Conservation (phyloP, 2,329 filamentous ascomycete species). For the Plenodomus tracheiphilus region DNA sequence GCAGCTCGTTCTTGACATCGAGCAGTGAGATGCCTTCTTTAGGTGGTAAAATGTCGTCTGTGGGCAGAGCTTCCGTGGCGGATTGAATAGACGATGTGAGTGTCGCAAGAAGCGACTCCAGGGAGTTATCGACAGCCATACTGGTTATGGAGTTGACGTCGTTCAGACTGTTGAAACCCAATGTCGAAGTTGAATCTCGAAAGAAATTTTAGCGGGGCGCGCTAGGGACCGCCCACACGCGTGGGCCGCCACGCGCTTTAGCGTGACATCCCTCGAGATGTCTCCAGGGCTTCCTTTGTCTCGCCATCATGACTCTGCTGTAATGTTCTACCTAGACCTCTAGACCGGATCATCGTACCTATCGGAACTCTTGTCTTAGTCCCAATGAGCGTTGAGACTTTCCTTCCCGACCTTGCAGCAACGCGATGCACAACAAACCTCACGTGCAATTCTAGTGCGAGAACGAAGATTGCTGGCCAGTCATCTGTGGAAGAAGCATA, state of each 20-base stretch:
- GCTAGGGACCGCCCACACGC: neutral
- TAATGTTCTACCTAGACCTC: too few relatives aligned
- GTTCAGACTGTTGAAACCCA: slow-evolving; percentile 1
- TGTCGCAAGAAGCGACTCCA: slow-evolving; percentile 46
- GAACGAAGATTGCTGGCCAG: too few relatives aligned
- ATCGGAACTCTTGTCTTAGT: too few relatives aligned
- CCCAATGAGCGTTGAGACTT: too few relatives aligned
- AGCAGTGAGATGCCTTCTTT: slow-evolving; percentile 90
- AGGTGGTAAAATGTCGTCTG: slow-evolving; percentile 68
- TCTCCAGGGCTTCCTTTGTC: neutral
- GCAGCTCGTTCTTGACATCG: slow-evolving; percentile 95
- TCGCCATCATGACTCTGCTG: neutral
- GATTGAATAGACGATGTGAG: slow-evolving; percentile 67
- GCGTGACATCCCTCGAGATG: neutral
- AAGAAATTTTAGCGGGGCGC: slow-evolving; percentile 19
- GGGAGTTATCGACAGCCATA: slow-evolving; percentile 46
- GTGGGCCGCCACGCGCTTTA: neutral
- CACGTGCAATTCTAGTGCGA: too few relatives aligned
- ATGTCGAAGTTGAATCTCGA: slow-evolving; percentile 7
- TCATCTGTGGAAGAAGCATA: too few relatives aligned
- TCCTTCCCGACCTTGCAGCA: too few relatives aligned
- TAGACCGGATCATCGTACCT: too few relatives aligned
- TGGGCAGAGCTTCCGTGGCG: slow-evolving; percentile 55
- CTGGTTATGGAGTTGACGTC: slow-evolving; percentile 9
- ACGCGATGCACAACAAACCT: too few relatives aligned